A percentile compares a stretch with the other conserved stretches of the same genome.
Conservation (phyloP, 1,284 basidiomycete genomes). For the Neonothopanus nambi region DNA sequence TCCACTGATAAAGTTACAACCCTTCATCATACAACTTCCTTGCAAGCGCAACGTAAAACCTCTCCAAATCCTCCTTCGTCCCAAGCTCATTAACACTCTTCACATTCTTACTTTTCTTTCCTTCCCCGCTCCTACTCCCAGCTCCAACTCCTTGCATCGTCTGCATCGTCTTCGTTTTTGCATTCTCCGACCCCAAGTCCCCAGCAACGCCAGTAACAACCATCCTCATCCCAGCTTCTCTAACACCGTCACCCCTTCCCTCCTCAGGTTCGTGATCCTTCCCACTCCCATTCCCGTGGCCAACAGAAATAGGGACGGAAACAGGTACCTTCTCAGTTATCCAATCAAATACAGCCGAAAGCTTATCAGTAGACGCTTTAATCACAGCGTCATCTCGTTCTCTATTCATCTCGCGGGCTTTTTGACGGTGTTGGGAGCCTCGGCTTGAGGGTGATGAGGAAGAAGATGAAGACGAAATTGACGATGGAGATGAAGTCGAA, state of each 20-base stretch:
- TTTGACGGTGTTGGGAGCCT: conserved; percentile 11
- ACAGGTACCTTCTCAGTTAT: conserved; percentile 67
- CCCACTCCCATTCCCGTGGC: no score
- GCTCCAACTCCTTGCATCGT: no score
- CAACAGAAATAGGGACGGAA: no score
- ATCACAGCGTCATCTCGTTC: conserved; percentile 56
- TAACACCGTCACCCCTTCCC: conserved; percentile 13
- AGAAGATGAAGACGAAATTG: no score
- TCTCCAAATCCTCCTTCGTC: conserved; percentile 66
- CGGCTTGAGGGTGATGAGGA: no score
- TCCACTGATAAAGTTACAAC: conserved; percentile 39
- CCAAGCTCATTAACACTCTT: conserved; percentile 48
- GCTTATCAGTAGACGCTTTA: conserved; percentile 65
- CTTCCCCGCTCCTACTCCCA: conserved; percentile 21
- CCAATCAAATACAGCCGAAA: conserved; percentile 77
- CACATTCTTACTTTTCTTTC: conserved; percentile 10
- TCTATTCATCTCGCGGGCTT: conserved; percentile 30
- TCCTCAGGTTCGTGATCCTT: conserved; percentile 32
- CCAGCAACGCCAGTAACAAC: no score
- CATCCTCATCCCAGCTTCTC: no score
- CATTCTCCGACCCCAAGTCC: conserved; percentile 17
- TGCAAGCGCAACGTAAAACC: conserved; percentile 75
- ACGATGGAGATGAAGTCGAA: no score
- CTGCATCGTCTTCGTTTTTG: conserved; percentile 21
- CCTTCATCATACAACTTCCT: conserved; percentile 83